Base-by-base conservation (phyloP, 2,329 filamentous ascomycete species). In the Epichloe scottii region DNA sequence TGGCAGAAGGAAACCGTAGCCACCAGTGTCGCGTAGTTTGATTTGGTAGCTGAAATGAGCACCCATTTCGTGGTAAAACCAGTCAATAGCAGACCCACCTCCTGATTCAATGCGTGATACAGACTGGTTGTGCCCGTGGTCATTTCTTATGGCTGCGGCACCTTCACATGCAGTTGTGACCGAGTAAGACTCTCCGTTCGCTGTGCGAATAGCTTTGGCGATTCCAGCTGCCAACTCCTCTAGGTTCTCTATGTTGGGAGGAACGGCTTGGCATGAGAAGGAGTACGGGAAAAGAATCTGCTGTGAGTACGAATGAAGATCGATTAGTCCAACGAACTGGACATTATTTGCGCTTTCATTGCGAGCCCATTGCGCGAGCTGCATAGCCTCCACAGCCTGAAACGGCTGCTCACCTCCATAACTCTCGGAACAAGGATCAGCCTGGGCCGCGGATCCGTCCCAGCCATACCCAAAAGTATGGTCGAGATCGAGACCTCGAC, bases 281-380 rank as follows among this genome's bases (percentile, higher is more conserved):
- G 87, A 84, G 65, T 90, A 97, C 0, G 93, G 93, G 63, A 93
- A 96, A 8, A 97, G 75, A 21, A 98, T 84, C 67, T 96, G 87
- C 68, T 98, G 90, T 0, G 89, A 94, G 66, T 97, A 98, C 2
- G 88, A 91, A 68, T 98, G 93, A 26, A 97, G 75, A 64, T 98
- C 93, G 43, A 97, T 64, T 56, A 94, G 84, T 3, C 85, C 89
- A n/a, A 90, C 78, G 58, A 97, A 89, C 15, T 84, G 75, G 48
- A 84, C 81, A 51, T 85, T 82, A 63, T 84, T 79, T 57, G 81
- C 73, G 7, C 84, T 89, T 65, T 95, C 78, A 61, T 89, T 91
- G 59, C 75, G 79, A 1, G 88, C 87, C 91, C 91, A 98, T 45
- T 84, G 75, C 4, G 88, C 84, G 47, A 97, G 75, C 15, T 77